A percentile compares a stretch with the other conserved stretches of the same genome.
Conservation (phyloP, 2,329 filamentous ascomycete genomes). For the Alternaria sp. region DNA sequence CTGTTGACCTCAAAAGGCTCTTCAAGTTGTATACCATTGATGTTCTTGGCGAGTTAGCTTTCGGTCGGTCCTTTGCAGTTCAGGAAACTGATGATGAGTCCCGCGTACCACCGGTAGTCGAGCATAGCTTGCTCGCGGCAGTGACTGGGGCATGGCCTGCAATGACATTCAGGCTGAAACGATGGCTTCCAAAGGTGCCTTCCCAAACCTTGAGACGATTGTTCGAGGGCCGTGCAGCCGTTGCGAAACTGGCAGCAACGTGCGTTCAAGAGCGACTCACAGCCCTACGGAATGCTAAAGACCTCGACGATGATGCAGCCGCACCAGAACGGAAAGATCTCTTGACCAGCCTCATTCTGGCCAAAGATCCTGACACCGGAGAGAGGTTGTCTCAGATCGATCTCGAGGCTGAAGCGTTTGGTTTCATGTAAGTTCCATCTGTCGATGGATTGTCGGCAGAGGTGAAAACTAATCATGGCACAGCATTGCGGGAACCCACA, state of each 20-base stretch:
- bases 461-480: neutral
- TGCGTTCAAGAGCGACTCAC: neutral
- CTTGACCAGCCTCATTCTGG: neutral
- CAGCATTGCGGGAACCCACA: neutral
- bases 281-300: neutral
- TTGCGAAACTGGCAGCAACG: neutral
- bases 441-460: neutral
- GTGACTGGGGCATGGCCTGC: neutral
- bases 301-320: neutral
- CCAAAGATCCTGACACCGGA: neutral
- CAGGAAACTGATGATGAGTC: neutral
- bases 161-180: neutral
- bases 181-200: neutral
- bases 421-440: neutral
- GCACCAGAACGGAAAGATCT: neutral
- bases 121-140: neutral
- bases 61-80: neutral
- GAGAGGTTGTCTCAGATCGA: neutral
- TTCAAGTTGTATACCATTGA: neutral
- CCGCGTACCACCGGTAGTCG: neutral
- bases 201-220: neutral
- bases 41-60: neutral
- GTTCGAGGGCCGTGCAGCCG: neutral
- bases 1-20: neutral
- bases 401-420: neutral